A percentile compares a stretch with the other conserved stretches of the same genome.
Evolutionary conservation across 768 basidiomycete species (phyloP).

Genomic region (Rhodotorula toruloides): DNA sequence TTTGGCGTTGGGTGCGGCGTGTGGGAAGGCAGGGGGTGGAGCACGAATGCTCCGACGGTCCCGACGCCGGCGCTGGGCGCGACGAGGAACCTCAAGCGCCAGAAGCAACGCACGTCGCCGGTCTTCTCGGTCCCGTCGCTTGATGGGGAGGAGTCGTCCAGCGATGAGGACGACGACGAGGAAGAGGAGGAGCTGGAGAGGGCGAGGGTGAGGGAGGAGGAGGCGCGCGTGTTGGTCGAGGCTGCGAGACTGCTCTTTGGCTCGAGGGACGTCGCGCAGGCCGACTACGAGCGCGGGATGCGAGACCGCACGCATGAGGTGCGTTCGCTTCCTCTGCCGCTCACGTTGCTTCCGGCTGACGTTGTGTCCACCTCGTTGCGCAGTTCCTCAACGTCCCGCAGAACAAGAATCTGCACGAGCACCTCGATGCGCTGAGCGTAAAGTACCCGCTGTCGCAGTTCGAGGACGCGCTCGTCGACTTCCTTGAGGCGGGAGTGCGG

Average conservation of each 20-base stretch:
- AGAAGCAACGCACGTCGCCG: neutral
- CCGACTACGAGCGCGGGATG: slow-evolving; percentile 71
- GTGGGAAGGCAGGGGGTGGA: slow-evolving; percentile 40
- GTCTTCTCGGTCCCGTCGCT: too few relatives aligned
- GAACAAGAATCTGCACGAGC: slow-evolving; percentile 15
- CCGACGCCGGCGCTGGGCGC: neutral
- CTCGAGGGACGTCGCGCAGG: slow-evolving; percentile 53
- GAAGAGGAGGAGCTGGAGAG: slow-evolving; percentile 44
- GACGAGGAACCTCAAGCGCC: neutral
- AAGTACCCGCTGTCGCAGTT: slow-evolving; percentile 35
- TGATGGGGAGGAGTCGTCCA: slow-evolving; percentile 5
- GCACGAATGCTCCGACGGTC: slow-evolving; percentile 4
- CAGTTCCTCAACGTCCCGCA: slow-evolving; percentile 36
- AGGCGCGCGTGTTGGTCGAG: slow-evolving; percentile 20
- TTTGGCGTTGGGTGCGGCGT: slow-evolving; percentile 59
- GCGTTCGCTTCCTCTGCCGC: neutral
- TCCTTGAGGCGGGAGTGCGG: slow-evolving; percentile 15
- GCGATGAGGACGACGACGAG: slow-evolving; percentile 23
- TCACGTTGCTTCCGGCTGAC: neutral
- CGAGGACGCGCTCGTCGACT: slow-evolving; percentile 35
- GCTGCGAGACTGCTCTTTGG: slow-evolving; percentile 30
- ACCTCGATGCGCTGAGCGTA: slow-evolving; percentile 21
- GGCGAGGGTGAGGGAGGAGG: slow-evolving; percentile 48
- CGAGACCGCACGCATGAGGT: slow-evolving; percentile 64
- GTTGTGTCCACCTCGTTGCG: neutral